A percentile compares a stretch with the other conserved stretches of the same genome.
Conservation (phyloP, 192 early-diverging fungal species). For the Chytriomyces confervae region DNA sequence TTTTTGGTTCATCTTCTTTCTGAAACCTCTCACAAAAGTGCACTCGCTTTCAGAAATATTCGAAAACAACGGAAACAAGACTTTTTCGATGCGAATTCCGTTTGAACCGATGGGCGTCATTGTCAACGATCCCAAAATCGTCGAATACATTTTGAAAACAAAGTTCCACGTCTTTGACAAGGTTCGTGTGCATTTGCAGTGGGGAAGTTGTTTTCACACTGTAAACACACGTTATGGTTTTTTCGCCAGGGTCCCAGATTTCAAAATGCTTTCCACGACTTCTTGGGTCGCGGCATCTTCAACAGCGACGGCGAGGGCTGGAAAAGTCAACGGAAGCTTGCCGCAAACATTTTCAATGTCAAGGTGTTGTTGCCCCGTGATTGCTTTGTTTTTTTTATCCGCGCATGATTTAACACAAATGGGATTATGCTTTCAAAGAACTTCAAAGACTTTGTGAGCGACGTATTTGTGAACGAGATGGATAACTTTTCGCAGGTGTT, state of each 20-base stretch:
- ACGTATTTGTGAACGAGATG: constrained; percentile 44
- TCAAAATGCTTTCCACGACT: constrained; percentile 42
- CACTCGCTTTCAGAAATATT: not conserved
- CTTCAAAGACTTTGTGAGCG: constrained; percentile 43
- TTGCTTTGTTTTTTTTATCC: not conserved
- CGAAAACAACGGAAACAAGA: constrained; percentile 4
- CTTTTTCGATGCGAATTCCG: constrained; percentile 19
- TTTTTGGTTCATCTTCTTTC: not conserved
- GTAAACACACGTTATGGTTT: no score
- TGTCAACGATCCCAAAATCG: constrained; percentile 39
- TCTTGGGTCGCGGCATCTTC: constrained; percentile 75
- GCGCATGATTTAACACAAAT: not conserved
- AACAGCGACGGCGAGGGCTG: constrained; percentile 72
- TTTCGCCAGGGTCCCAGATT: constrained; percentile 15
- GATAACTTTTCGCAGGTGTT: constrained; percentile 24
- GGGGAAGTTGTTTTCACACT: not conserved
- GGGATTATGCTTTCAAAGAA: constrained; percentile 11
- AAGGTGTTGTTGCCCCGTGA: constrained; percentile 16
- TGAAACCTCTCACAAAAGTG: not conserved
- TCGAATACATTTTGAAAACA: constrained; percentile 47
- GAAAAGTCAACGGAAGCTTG: constrained; percentile 65
- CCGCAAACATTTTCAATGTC: constrained; percentile 52
- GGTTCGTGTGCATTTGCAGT: not conserved
- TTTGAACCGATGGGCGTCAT: constrained; percentile 1
- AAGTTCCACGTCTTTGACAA: constrained; percentile 49